Base-by-base conservation (phyloP, 805 yeast genomes). In the Zygosaccharomyces bailii region DNA sequence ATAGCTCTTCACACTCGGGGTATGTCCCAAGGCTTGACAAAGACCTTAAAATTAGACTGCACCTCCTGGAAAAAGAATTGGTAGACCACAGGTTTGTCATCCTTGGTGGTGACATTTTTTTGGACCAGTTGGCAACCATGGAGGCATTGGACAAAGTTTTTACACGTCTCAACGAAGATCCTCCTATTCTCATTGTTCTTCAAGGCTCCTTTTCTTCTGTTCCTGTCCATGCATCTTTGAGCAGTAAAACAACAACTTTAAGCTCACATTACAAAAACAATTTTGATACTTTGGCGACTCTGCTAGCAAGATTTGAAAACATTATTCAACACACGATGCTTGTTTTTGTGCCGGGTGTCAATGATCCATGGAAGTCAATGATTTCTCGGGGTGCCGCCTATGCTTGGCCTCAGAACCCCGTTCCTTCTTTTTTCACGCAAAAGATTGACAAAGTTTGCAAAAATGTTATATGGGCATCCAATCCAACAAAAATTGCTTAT, bases 281-380 rank as follows among this genome's bases (percentile, higher is more conserved):
- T 19, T 90, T 93, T 65, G 96, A 90, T 56, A 70, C 79, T 2
- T 69, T 93, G 11, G 91, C 95, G 0, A 70, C 72, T 2, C 56
- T 87, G 2, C 57, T 93, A 14, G 75, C 82, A 7, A 71, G 74
- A 38, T 85, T 69, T 44, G 61, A 58, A 31, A 47, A 57, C 19
- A 37, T 64, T 9, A 54, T 53, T 2, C 50, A 57, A 16, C 48
- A 51, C 24, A 73, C 84, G 21, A 80, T 83, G 41, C 63, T 93
- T 21, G 67, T 88, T 1, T 77, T 93, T 46, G 69, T 91, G 1
- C 97, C 98, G 0, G 98, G 99, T 1, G 78, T 79, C 33, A 85
- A 87, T 53, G 99, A 93, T 65, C 96, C 96, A 0, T 93, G 98
- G 97, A 81, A 82, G 27, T 78, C 93, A 1, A 71, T 82, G 43